Evolutionary conservation across 2,329 filamentous ascomycete species (phyloP).

Genomic region (Cryphonectria carpinicola): DNA sequence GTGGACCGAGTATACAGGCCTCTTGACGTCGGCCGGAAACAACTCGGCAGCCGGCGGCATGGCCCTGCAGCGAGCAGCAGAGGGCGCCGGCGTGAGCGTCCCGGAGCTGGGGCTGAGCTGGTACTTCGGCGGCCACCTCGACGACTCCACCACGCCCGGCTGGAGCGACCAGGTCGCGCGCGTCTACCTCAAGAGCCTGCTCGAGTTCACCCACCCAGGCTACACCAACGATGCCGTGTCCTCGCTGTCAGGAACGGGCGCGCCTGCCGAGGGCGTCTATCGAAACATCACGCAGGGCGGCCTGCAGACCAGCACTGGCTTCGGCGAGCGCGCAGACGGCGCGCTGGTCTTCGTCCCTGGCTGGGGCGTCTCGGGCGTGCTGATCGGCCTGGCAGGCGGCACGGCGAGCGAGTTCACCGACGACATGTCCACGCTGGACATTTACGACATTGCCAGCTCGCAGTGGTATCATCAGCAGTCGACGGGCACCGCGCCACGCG

Average conservation of each 20-base stretch:
- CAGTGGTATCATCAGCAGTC: slow-evolving; percentile 77
- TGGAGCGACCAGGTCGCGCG: slow-evolving; percentile 69
- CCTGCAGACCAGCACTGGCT: slow-evolving; percentile 66
- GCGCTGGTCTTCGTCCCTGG: slow-evolving; percentile 74
- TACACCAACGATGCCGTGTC: slow-evolving; percentile 66
- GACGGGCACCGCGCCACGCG: slow-evolving; percentile 62
- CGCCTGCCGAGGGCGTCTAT: slow-evolving; percentile 66
- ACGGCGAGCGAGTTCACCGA: slow-evolving; percentile 66
- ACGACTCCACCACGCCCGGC: slow-evolving; percentile 59
- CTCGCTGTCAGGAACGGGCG: slow-evolving; percentile 57
- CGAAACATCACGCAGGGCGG: slow-evolving; percentile 76
- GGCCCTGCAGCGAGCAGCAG: slow-evolving; percentile 69
- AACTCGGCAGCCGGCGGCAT: slow-evolving; percentile 60
- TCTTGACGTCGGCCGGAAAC: slow-evolving; percentile 65
- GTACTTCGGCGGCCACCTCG: slow-evolving; percentile 80
- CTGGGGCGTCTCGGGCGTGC: slow-evolving; percentile 70
- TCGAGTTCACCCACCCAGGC: slow-evolving; percentile 77
- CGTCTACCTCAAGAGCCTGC: slow-evolving; percentile 72
- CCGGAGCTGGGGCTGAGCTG: slow-evolving; percentile 72
- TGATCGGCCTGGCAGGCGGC: slow-evolving; percentile 74
- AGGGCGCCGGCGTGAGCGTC: slow-evolving; percentile 73
- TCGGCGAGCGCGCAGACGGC: slow-evolving; percentile 75
- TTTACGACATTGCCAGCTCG: slow-evolving; percentile 75
- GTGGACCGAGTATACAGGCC: slow-evolving; percentile 67
- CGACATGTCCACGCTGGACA: slow-evolving; percentile 60